A percentile compares a stretch with the other conserved stretches of the same genome.
These are phyloP conservation scores for Alternaria ethzedia DNA, from an alignment of 2,329 filamentous ascomycete genomes.

Conservation along the genomic window DNA sequence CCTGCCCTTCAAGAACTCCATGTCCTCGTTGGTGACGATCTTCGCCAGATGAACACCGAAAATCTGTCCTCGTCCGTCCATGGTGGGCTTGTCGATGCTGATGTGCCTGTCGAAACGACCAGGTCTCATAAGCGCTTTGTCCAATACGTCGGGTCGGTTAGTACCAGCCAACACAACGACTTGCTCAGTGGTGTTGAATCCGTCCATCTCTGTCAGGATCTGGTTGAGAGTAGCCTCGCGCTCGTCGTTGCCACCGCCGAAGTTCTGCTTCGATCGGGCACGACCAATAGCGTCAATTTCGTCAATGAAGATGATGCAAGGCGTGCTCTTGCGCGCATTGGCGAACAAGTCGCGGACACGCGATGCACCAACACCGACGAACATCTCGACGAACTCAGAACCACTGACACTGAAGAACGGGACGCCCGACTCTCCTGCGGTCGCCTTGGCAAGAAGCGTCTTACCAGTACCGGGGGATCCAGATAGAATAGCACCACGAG, in stretches of 20 bases:
- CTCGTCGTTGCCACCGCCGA: conserved; percentile 93
- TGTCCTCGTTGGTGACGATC: conserved; percentile 90
- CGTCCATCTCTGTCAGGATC: conserved; percentile 98
- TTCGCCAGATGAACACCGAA: conserved; percentile 94
- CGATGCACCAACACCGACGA: conserved; percentile 96
- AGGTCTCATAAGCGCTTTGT: conserved; percentile 94
- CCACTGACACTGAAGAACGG: conserved; percentile 99
- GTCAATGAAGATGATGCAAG: conserved; percentile 99
- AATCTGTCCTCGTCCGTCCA: conserved; percentile 95
- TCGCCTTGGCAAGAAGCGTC: conserved; percentile 95
- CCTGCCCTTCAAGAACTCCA: conserved; percentile 85
- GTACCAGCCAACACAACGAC: conserved; percentile 97
- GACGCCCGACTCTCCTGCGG: conserved; percentile 93
- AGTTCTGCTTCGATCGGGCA: conserved; percentile 81
- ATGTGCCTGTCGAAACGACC: conserved; percentile 98
- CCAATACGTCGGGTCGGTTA: conserved; percentile 91
- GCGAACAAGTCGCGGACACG: conserved; percentile 93
- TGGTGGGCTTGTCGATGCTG: conserved; percentile 90
- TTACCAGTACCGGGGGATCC: conserved; percentile 99
- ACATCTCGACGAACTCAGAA: conserved; percentile 99
- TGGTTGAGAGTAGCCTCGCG: conserved; percentile 97
- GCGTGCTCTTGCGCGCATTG: conserved; percentile 92
- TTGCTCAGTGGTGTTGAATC: conserved; percentile 96
- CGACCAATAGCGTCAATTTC: conserved; percentile 98
- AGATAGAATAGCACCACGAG: conserved; percentile 92